phyloP scores from a whole-genome alignment of 305 asterid species.

The Fraxinus sp. region DNA sequence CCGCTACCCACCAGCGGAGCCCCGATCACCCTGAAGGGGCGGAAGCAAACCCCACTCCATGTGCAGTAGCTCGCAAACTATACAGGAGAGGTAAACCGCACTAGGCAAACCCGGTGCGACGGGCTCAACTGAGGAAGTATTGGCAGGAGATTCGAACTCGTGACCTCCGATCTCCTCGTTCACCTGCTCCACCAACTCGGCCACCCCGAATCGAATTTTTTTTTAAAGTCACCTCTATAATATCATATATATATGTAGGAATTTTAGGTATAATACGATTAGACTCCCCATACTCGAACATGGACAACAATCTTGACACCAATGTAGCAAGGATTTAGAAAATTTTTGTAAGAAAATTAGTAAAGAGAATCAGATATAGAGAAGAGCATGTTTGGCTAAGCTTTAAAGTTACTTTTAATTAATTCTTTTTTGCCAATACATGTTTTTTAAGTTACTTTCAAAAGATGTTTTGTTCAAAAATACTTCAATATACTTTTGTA shows the following conservation, averaged over 20 bases:
- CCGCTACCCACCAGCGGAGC: no score
- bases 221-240: neutral
- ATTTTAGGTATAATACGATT: neutral
- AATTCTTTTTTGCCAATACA: neutral
- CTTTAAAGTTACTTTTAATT: neutral
- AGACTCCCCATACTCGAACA: neutral
- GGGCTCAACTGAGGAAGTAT: no score
- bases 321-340: neutral
- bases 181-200: no score
- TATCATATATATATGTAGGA: neutral
- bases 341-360: neutral
- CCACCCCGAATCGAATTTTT: no score
- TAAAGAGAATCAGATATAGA: neutral
- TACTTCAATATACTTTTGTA: neutral
- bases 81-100: no score
- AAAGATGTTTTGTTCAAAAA: neutral
- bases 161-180: no score
- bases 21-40: no score
- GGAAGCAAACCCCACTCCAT: no score
- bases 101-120: no score
- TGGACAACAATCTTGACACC: neutral
- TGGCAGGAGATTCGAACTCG: no score
- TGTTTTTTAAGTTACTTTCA: neutral
- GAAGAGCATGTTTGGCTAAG: neutral
- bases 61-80: no score